Evolutionary conservation across 768 basidiomycete species (phyloP).

Genomic region (Artomyces pyxidatus): DNA sequence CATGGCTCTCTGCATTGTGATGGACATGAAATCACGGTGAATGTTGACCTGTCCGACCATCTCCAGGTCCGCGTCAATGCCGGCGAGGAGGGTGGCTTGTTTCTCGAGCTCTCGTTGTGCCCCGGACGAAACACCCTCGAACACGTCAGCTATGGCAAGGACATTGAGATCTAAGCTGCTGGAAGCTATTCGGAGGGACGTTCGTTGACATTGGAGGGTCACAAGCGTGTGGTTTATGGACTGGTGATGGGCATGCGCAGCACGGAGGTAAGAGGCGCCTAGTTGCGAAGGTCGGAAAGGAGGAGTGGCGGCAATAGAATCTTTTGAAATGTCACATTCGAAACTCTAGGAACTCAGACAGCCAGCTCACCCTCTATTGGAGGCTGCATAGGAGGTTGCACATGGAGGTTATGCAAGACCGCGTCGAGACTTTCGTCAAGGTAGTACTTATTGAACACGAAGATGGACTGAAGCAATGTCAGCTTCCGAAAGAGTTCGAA

Average conservation of each 20-base stretch:
- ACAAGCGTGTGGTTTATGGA: slow-evolving; percentile 42
- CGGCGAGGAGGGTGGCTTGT: slow-evolving; percentile 53
- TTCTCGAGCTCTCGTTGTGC: slow-evolving; percentile 58
- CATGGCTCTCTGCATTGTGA: slow-evolving; percentile 56
- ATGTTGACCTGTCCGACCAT: slow-evolving; percentile 59
- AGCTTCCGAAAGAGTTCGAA: neutral
- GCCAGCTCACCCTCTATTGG: slow-evolving; percentile 53
- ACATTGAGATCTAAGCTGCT: slow-evolving; percentile 64
- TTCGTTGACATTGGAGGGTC: slow-evolving; percentile 56
- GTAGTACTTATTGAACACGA: slow-evolving; percentile 77
- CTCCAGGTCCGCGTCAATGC: slow-evolving; percentile 64
- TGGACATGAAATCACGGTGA: slow-evolving; percentile 70
- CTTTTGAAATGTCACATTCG: slow-evolving; percentile 25
- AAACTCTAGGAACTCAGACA: neutral
- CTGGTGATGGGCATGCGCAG: slow-evolving; percentile 58
- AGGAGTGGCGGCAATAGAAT: slow-evolving; percentile 59
- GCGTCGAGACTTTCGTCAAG: slow-evolving; percentile 63
- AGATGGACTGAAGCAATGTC: slow-evolving; percentile 45
- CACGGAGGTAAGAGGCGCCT: slow-evolving; percentile 56
- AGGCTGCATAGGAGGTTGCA: slow-evolving; percentile 58
- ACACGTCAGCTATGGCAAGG: slow-evolving; percentile 61
- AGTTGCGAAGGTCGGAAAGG: slow-evolving; percentile 62
- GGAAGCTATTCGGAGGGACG: slow-evolving; percentile 67
- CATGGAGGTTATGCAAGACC: slow-evolving; percentile 53
- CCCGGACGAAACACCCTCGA: slow-evolving; percentile 50